phyloP scores from a whole-genome alignment of 148 eudicot species.

The Dianthus caryophyllus region DNA sequence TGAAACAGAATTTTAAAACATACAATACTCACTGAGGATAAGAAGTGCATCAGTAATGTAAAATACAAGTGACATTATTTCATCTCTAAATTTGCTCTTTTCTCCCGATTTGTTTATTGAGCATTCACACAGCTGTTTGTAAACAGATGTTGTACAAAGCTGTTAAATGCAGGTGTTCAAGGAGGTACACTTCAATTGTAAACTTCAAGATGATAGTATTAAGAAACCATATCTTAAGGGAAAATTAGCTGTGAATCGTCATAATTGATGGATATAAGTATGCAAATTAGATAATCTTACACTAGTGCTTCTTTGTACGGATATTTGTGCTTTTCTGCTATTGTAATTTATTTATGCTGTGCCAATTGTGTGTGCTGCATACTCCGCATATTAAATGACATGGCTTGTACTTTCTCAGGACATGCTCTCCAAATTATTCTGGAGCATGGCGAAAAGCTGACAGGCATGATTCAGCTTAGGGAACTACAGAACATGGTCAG shows the following conservation, averaged over 20 bases:
- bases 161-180: not conserved
- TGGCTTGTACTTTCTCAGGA: slow-evolving; percentile 38
- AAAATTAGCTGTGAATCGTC: not conserved
- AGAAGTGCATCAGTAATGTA: slow-evolving; percentile 4
- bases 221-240: not conserved
- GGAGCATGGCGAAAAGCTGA: slow-evolving; percentile 98
- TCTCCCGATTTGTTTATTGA: not conserved
- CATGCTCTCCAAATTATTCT: slow-evolving; percentile 75
- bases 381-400: not conserved
- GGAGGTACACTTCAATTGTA: not conserved
- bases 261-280: no score
- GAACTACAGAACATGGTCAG: slow-evolving; percentile 71
- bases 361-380: not conserved
- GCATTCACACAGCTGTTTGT: not conserved
- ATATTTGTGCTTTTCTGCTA: not conserved
- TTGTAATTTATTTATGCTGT: not conserved
- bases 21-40: not conserved
- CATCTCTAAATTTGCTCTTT: not conserved
- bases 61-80: not conserved
- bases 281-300: not conserved
- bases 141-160: not conserved
- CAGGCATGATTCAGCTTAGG: slow-evolving; percentile 80
- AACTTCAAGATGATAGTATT: not conserved
- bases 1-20: not conserved
- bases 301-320: slow-evolving; percentile 2